Evolutionary conservation across 2,329 filamentous ascomycete genomes (phyloP), one percentile per base, ranked within the genome.

Genomic region (Colletotrichum destructivum): DNA sequence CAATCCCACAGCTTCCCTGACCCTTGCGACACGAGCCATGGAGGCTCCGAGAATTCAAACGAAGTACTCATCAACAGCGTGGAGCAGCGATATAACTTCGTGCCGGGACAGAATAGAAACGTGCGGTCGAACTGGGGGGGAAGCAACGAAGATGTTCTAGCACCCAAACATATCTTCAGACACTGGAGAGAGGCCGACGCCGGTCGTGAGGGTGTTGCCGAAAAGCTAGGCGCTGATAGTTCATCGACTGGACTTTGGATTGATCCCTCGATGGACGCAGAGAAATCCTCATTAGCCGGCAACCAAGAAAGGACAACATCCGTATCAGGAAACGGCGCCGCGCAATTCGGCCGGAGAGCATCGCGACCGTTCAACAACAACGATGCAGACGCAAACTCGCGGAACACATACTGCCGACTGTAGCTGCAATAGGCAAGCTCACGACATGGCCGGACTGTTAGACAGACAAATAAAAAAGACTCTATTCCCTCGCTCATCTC

Each of bases 31-130:
- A 12, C 13, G 60, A 23, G 7, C 15, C 6, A 16, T 16, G 16
- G 5, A 9, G n/a, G 23, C 12, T n/a, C 15, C 26, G 31, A 42
- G 5, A 47, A n/a, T 16, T 2, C 16, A n/a, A n/a, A 15, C 15
- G 13, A 76, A 31, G 69, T 68, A 0, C 77, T 80, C 51, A 71
- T 78, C 51, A 57, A 74, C 40, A 76, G 68, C 52, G 68, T 80
- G 44, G 76, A 76, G 55, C 76, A 74, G n/a, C 76, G 71, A 68
- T 79, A 78, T 44, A 71, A 72, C n/a, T 77, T 75, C 5, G 54
- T 78, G 35, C 71, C 75, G 2, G 76, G 76, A 35, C 75, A 78
- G 21, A 74, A 78, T 56, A 76, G 66, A 55, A 72, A 74, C 23
- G 75, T 79, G 62, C 68, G 79, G 40, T 46, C 52, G 55, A 74